A percentile compares a stretch with the other conserved stretches of the same genome.
These are phyloP conservation scores for Cercospora sp. DNA, from an alignment of 2,329 filamentous ascomycete species.

Conservation along the genomic window DNA sequence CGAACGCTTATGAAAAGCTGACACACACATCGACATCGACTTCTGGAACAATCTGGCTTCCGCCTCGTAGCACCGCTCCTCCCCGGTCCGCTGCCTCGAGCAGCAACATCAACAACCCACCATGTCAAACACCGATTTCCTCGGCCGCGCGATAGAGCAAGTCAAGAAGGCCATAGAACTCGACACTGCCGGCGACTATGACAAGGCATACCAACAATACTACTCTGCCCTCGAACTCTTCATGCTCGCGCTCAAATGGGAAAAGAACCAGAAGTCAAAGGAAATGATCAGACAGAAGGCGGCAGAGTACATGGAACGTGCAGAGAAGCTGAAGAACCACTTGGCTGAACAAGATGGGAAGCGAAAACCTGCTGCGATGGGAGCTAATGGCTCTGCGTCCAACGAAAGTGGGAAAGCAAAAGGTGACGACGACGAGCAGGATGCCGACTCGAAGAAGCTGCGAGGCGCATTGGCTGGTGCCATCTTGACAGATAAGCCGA, in stretches of 20 bases:
- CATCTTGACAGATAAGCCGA: slow-evolving; percentile 92
- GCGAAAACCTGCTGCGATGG: slow-evolving; percentile 71
- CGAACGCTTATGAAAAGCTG: not conserved
- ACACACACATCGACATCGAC: not conserved
- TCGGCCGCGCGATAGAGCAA: slow-evolving; percentile 92
- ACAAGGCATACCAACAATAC: slow-evolving; percentile 94
- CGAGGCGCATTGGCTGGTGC: slow-evolving; percentile 86
- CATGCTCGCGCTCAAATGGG: slow-evolving; percentile 99
- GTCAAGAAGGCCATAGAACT: slow-evolving; percentile 97
- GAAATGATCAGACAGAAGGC: slow-evolving; percentile 96
- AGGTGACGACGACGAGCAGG: slow-evolving; percentile 63
- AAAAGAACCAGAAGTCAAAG: slow-evolving; percentile 96
- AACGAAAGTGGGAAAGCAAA: slow-evolving; percentile 63
- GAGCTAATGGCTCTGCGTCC: slow-evolving; percentile 67
- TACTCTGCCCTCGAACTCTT: slow-evolving; percentile 95
- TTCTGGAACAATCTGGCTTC: not conserved
- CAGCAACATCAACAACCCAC: slow-evolving; percentile 11
- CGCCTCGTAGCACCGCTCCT: not conserved
- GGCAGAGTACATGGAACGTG: slow-evolving; percentile 95
- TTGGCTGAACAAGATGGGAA: slow-evolving; percentile 68
- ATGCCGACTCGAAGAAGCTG: slow-evolving; percentile 94
- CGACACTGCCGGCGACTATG: slow-evolving; percentile 93
- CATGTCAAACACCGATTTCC: slow-evolving; percentile 96
- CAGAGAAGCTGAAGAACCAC: slow-evolving; percentile 95
- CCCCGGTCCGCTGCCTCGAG: slow-evolving; percentile 12